Evolutionary conservation across 2,329 filamentous ascomycete genomes (phyloP), one percentile per base, ranked within the genome.

Genomic region (Fusarium zealandicum): DNA sequence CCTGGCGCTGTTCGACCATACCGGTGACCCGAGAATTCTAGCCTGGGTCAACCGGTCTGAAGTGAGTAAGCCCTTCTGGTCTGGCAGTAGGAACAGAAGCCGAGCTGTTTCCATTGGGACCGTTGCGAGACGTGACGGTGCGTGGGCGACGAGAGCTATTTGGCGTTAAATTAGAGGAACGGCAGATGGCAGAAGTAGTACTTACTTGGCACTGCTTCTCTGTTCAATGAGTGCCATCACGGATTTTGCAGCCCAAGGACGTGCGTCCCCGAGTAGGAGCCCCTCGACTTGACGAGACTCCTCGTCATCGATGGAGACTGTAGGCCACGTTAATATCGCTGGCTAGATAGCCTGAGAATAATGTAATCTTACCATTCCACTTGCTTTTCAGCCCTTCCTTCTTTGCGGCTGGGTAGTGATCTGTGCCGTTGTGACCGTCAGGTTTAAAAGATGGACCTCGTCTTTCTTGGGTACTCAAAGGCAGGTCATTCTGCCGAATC

Each of bases 401-500:
- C 7, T 37, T 5, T 5, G 33, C 11, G 1, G 11, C 3, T 0
- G 49, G 18, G 41, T 42, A 51, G 5, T 66, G 45, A 3, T 6
- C 28, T 1, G 57, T 59, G 3, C 47, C 54, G n/a, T 69, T 67
- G 1, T 14, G 30, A 0, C 35, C 11, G 7, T 5, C 5, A 3
- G 66, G 66, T 8, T 14, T 16, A 31, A 20, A 68, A 0, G 60
- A 52, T 7, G 51, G 54, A 1, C 58, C 55, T 25, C 25, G 46
- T 4, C 22, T 64, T 16, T 33, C 14, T 8, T 51, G 6, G 1
- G 30, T 4, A 6, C 54, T 67, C 1, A 69, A 27, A 7, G 66
- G 66, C 2, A 69, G 54, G 9, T 69, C 66, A 2, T 69, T 63
- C 28, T 69, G 66, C 2, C 66, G 57, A 3, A 13, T 5, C 2